These are phyloP conservation scores for Stemphylium lycopersici DNA, from an alignment of 2,329 filamentous ascomycete species.

Conservation along the genomic window DNA sequence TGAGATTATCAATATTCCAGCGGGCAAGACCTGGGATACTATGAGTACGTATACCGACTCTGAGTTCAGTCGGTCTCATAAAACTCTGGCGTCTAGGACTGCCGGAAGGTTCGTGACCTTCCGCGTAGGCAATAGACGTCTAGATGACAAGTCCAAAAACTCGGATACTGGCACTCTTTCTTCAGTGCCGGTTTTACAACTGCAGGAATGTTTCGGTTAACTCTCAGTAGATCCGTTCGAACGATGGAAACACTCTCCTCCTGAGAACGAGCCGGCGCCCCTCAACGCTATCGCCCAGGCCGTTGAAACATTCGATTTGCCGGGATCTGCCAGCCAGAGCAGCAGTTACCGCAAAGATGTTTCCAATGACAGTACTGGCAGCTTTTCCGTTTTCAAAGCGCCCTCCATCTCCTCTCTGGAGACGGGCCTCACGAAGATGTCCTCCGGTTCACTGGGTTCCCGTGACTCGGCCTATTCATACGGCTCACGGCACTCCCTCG, in stretches of 20 bases:
- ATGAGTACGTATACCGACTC: constrained; percentile 40
- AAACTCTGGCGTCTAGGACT: constrained; percentile 20
- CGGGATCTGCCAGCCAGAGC: constrained; percentile 40
- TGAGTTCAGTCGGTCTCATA: constrained; percentile 22
- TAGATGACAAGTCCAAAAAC: neutral
- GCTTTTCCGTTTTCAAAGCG: constrained; percentile 58
- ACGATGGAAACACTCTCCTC: constrained; percentile 72
- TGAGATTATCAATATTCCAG: constrained; percentile 75
- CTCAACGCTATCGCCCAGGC: constrained; percentile 69
- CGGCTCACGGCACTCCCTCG: constrained; percentile 62
- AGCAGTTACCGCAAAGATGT: constrained; percentile 55
- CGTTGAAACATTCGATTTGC: constrained; percentile 52
- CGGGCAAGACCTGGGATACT: constrained; percentile 61
- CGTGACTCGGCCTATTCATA: constrained; percentile 64
- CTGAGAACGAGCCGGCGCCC: constrained; percentile 71
- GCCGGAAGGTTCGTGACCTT: constrained; percentile 34
- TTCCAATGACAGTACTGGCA: constrained; percentile 56
- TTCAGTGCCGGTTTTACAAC: constrained; percentile 18
- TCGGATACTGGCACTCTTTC: constrained; percentile 2
- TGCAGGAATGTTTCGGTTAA: constrained; percentile 46
- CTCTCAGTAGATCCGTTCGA: constrained; percentile 66
- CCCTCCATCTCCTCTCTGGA: constrained; percentile 62
- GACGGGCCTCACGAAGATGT: constrained; percentile 57
- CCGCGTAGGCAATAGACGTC: constrained; percentile 15
- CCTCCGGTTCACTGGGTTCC: constrained; percentile 60